Evolutionary conservation across 129 eudicot species (phyloP).

Genomic region (Calendula officinalis): DNA sequence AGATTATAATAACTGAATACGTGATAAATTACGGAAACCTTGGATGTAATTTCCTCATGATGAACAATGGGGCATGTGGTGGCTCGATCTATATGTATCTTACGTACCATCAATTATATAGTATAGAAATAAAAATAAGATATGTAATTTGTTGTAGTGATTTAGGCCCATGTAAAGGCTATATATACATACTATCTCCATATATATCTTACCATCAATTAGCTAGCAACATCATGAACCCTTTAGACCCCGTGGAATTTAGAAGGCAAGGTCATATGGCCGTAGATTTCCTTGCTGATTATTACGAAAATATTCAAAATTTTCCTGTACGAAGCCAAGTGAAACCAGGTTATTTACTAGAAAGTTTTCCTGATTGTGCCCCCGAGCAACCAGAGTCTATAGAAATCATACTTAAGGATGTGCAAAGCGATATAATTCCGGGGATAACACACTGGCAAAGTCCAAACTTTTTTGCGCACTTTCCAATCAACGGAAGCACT

Average conservation of each 20-base stretch:
- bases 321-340: conserved; percentile 40
- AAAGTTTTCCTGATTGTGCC: conserved; percentile 27
- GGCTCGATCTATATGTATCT: too few relatives aligned
- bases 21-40: too few relatives aligned
- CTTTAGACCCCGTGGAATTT: conserved; percentile 36
- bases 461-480: conserved; percentile 29
- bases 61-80: too few relatives aligned
- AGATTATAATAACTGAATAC: too few relatives aligned
- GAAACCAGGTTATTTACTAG: conserved; percentile 28
- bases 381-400: conserved; percentile 26
- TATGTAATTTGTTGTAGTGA: too few relatives aligned
- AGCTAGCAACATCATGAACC: conserved; percentile 10
- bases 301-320: conserved; percentile 27
- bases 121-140: too few relatives aligned
- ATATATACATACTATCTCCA: too few relatives aligned
- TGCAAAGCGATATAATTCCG: conserved; percentile 11
- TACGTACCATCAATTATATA: too few relatives aligned
- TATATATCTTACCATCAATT: too few relatives aligned
- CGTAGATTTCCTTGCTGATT: conserved; percentile 36
- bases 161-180: too few relatives aligned
- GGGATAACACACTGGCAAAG: conserved; percentile 36
- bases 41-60: too few relatives aligned
- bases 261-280: conserved; percentile 31
- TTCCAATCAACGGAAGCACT: not conserved
- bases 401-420: conserved; percentile 18